A percentile compares a stretch with the other conserved stretches of the same genome.
Evolutionary conservation across 2,329 filamentous ascomycete genomes (phyloP).

Genomic region (Cercospora nicotianae): DNA sequence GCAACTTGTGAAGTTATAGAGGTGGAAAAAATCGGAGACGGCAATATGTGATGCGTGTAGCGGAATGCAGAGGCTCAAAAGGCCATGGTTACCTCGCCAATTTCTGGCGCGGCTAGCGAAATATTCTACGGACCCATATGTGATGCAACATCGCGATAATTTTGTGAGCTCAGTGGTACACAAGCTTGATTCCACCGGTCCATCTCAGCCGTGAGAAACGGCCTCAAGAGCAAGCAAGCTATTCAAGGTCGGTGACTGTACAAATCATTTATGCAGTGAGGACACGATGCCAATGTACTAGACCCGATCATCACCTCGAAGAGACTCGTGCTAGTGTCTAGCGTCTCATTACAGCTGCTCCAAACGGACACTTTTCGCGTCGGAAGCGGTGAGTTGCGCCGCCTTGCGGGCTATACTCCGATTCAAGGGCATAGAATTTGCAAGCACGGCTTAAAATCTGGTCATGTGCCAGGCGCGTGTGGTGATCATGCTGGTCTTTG

Average conservation of each 20-base stretch:
- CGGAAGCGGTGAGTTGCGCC: not conserved
- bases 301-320: not conserved
- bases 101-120: not conserved
- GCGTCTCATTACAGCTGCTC: not conserved
- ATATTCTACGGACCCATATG: not conserved
- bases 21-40: not conserved
- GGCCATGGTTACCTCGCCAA: not conserved
- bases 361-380: not conserved
- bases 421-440: not conserved
- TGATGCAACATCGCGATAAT: not conserved
- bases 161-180: not conserved
- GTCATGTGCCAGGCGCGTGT: not conserved
- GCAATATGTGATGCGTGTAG: not conserved
- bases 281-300: not conserved
- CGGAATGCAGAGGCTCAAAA: not conserved
- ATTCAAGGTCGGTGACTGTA: not conserved
- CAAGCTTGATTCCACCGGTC: not conserved
- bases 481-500: not conserved
- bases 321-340: not conserved
- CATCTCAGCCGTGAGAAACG: not conserved
- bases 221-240: not conserved
- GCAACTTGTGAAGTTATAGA: not conserved
- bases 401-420: not conserved
- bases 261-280: not conserved
- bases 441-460: not conserved